Evolutionary conservation across 2,329 filamentous ascomycete species (phyloP).

Genomic region (Ilyonectria mors-panacis): DNA sequence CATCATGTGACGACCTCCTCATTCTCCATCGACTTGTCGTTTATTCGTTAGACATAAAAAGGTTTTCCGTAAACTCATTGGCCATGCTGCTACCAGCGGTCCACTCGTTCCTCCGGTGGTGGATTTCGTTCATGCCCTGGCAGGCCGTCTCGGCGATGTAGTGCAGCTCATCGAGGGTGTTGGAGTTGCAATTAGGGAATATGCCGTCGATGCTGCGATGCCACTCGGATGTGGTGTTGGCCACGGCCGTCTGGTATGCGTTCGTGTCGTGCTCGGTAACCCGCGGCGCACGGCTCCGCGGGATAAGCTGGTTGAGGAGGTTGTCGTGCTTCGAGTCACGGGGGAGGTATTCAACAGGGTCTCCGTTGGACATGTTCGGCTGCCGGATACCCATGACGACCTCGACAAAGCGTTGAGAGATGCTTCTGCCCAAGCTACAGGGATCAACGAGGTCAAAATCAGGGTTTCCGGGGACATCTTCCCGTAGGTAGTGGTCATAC

Average conservation of each 20-base stretch:
- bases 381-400: constrained; percentile 59
- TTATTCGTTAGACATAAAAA: constrained; percentile 35
- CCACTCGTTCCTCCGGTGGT: constrained; percentile 53
- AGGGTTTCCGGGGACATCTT: constrained; percentile 47
- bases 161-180: constrained; percentile 61
- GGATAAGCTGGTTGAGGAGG: constrained; percentile 43
- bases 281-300: constrained; percentile 42
- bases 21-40: not conserved
- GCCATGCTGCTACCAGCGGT: constrained; percentile 49
- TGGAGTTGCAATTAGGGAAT: constrained; percentile 61
- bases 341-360: constrained; percentile 54
- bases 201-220: constrained; percentile 60
- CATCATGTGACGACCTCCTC: not conserved
- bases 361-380: constrained; percentile 51
- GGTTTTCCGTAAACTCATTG: constrained; percentile 52
- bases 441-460: constrained; percentile 61
- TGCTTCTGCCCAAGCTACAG: constrained; percentile 55
- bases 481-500: constrained; percentile 59
- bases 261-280: constrained; percentile 56
- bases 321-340: constrained; percentile 46
- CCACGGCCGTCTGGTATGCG: constrained; percentile 55
- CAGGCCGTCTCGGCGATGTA: constrained; percentile 61
- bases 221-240: constrained; percentile 59
- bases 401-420: constrained; percentile 64
- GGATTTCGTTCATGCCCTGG: constrained; percentile 60